These are phyloP conservation scores for Leccinum longicurvipes DNA, from an alignment of 768 basidiomycete genomes.

Conservation along the genomic window DNA sequence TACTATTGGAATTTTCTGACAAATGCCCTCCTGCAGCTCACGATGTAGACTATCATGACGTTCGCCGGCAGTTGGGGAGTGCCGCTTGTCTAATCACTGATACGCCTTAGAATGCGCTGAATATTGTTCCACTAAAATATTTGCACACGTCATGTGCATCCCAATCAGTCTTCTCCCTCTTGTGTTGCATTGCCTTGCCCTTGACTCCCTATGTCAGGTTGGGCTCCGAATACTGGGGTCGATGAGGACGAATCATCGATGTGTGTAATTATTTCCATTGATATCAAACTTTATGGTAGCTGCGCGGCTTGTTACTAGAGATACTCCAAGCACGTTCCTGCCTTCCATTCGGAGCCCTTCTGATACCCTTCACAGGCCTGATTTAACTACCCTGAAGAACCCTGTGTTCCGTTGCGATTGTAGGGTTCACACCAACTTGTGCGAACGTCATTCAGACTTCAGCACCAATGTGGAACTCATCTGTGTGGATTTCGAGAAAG, in stretches of 20 bases:
- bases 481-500: slow-evolving; percentile 8
- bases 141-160: slow-evolving; percentile 3
- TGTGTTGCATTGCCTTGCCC: slow-evolving; percentile 2
- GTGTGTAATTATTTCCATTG: slow-evolving; percentile 16
- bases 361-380: slow-evolving; percentile 11
- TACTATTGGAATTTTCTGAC: slow-evolving; percentile 5
- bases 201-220: slow-evolving; percentile 10
- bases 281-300: slow-evolving; percentile 17
- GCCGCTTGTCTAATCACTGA: slow-evolving; percentile 59
- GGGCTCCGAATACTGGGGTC: slow-evolving; percentile 8
- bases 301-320: slow-evolving; percentile 4
- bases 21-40: slow-evolving; percentile 61
- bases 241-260: slow-evolving; percentile 9
- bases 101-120: slow-evolving; percentile 20
- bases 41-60: slow-evolving; percentile 95
- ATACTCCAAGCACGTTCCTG: slow-evolving; percentile 6
- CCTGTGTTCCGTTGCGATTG: background rate
- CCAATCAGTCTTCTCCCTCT: background rate
- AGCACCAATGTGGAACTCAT: background rate
- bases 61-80: slow-evolving; percentile 82
- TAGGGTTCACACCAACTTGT: slow-evolving; percentile 8
- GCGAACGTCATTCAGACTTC: slow-evolving; percentile 1
- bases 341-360: slow-evolving; percentile 5
- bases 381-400: slow-evolving; percentile 1
- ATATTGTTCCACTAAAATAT: slow-evolving; percentile 4